phyloP scores from a whole-genome alignment of 805 yeast species.

The Myxozyma mucilagina region DNA sequence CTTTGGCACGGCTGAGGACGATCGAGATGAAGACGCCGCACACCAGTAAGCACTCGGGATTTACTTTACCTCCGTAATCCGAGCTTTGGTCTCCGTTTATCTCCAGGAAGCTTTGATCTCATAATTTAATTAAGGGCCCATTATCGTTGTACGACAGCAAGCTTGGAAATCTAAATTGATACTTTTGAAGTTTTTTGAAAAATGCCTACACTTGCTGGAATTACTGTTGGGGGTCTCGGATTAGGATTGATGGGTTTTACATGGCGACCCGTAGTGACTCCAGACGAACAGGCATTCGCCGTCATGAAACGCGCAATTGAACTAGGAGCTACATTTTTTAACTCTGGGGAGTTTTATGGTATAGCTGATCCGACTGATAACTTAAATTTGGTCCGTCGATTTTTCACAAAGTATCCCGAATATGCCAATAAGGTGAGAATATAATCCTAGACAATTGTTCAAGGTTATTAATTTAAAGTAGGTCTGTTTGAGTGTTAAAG shows the following conservation, averaged over 20 bases:
- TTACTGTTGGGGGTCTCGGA: constrained; percentile 46
- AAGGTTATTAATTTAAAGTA: neutral
- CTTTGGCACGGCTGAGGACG: no score
- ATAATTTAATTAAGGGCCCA: no score
- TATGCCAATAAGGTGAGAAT: constrained; percentile 48
- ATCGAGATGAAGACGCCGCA: no score
- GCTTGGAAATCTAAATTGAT: no score
- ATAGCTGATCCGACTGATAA: constrained; percentile 47
- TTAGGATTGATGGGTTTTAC: constrained; percentile 84
- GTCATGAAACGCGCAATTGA: constrained; percentile 53
- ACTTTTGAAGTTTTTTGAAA: no score
- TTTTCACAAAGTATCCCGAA: constrained; percentile 50
- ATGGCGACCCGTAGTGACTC: constrained; percentile 50
- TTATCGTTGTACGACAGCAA: no score
- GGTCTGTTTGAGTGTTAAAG: constrained; percentile 55
- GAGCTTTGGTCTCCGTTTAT: no score
- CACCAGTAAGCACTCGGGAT: no score
- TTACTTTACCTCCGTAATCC: no score
- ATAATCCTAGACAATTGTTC: no score
- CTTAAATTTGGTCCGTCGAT: constrained; percentile 54
- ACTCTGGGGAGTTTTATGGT: constrained; percentile 70
- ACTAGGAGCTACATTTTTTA: constrained; percentile 53
- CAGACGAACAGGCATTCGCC: constrained; percentile 53
- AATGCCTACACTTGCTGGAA: constrained; percentile 12
- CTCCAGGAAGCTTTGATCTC: no score